Base-by-base conservation (phyloP, 805 yeast genomes). In the Candida pseudofarinosa region DNA sequence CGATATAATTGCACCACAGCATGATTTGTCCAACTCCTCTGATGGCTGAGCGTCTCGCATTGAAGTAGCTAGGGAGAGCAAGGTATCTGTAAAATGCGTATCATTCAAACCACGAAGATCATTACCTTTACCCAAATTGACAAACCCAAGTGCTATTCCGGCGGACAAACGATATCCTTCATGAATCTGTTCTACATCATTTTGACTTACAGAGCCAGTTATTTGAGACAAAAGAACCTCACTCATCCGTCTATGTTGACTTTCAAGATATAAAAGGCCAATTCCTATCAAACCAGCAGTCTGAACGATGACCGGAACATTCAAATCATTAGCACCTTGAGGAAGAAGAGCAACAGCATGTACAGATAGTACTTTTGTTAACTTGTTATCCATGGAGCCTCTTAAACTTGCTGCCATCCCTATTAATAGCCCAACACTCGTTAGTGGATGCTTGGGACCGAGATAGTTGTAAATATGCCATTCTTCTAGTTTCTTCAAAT, bases 401-500 rank as follows among this genome's bases (percentile, higher is more conserved):
- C 72, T 72, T 45, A 81, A 68, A 62, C 97, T 87, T 0, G 97
- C 97, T 15, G 97, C 81, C 88, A 91, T 84, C 1, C 99, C 99
- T 14, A 93, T 63, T 30, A 93, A 66, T 36, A 93, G 69, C 0
- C 97, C 98, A 30, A 89, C 82, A 59, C 96, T 87, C 0, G 96
- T 87, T 33, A 76, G 76, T 3, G 84, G 78, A 54, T 87, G 88
- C 50, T 93, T 90, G 0, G 96, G 95, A 0, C 96, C 95, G 41
- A 93, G 66, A 51, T 88, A 89, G 56, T 91, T 90, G 60, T 88
- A 93, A 23, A 91, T 85, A 58, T 90, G 97, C 97, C 98, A 93
- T 60, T 93, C 97, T 55, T 91, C 98, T 19, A 93, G 65, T 34
- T 74, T 73, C 43, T 77, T 80, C 53, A 93, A 65, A 58, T 90